Conservation (phyloP, 1,139 yeast genomes). For the Hemisphaericaspora subhashii region DNA sequence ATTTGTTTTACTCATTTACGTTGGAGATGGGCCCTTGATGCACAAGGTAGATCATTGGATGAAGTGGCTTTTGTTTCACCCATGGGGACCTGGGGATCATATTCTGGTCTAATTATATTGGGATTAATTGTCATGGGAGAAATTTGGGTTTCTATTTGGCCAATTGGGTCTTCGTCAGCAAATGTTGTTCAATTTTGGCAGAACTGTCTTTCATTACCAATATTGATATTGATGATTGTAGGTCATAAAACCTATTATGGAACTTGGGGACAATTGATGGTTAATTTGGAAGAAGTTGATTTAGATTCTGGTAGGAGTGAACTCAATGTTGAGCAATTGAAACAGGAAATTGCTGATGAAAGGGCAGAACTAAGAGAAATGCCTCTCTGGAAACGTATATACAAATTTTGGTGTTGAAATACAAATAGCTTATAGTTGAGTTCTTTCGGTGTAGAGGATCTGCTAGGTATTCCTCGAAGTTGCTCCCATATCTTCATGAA, state of each 20-base stretch:
- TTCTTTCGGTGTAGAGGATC: too few relatives aligned
- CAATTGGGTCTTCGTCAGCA: slow-evolving; percentile 34
- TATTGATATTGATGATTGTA: slow-evolving; percentile 38
- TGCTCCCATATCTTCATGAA: too few relatives aligned
- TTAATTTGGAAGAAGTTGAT: slow-evolving; percentile 44
- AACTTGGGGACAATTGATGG: slow-evolving; percentile 28
- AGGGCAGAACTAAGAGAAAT: slow-evolving; percentile 16
- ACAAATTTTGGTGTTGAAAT: background rate
- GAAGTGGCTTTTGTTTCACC: slow-evolving; percentile 51
- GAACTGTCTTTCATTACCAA: slow-evolving; percentile 50
- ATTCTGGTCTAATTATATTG: slow-evolving; percentile 40
- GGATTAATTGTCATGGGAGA: slow-evolving; percentile 47
- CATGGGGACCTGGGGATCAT: slow-evolving; percentile 50
- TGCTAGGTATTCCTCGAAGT: too few relatives aligned
- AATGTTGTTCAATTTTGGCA: slow-evolving; percentile 40
- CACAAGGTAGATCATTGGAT: slow-evolving; percentile 38
- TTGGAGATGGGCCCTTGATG: slow-evolving; percentile 38
- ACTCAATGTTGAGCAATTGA: slow-evolving; percentile 43
- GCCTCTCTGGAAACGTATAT: background rate
- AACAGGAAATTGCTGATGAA: slow-evolving; percentile 48
- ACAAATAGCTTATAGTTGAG: too few relatives aligned
- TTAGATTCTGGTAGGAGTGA: slow-evolving; percentile 54
- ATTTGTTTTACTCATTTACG: slow-evolving; percentile 41
- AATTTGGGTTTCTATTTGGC: slow-evolving; percentile 48
- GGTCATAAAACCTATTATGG: slow-evolving; percentile 28